Evolutionary conservation across 1,284 basidiomycete genomes (phyloP).

Genomic region (Cutaneotrichosporon sp.): DNA sequence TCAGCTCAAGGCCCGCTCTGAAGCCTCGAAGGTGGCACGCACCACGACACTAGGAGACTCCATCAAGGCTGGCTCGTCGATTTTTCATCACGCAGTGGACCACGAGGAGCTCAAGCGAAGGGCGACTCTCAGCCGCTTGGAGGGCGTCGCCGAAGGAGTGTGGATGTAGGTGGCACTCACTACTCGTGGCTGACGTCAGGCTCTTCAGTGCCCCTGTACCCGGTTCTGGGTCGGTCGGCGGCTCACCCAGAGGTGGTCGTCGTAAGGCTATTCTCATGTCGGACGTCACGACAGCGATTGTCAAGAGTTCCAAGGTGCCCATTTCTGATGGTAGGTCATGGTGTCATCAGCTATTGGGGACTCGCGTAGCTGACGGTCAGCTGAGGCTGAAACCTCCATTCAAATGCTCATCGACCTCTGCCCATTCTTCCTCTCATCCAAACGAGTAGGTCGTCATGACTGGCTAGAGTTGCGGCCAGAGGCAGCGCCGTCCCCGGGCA

Average conservation of each 20-base stretch:
- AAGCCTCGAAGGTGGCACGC: constrained; percentile 16
- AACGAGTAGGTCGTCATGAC: constrained; percentile 38
- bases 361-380: constrained; percentile 19
- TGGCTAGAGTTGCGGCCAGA: constrained; percentile 47
- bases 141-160: constrained; percentile 47
- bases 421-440: constrained; percentile 45
- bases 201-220: constrained; percentile 41
- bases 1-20: constrained; percentile 41
- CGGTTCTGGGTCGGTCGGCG: constrained; percentile 14
- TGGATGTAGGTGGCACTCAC: constrained; percentile 34
- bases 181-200: not conserved
- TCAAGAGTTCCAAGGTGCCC: constrained; percentile 48
- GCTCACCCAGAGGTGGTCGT: constrained; percentile 33
- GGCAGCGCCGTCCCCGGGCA: not conserved
- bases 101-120: constrained; percentile 46
- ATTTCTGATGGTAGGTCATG: constrained; percentile 43
- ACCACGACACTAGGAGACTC: constrained; percentile 31
- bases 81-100: constrained; percentile 13
- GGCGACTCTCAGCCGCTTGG: constrained; percentile 45
- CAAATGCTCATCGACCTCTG: constrained; percentile 44
- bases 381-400: constrained; percentile 46
- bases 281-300: constrained; percentile 45
- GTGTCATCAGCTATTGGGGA: too few species aligned
- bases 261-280: constrained; percentile 39
- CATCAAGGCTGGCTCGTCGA: constrained; percentile 11